Percentiles rank a stretch among this genome's conserved stretches.
These are phyloP conservation scores for Myotisia sp. DNA, from an alignment of 2,329 filamentous ascomycete species.

Conservation along the genomic window DNA sequence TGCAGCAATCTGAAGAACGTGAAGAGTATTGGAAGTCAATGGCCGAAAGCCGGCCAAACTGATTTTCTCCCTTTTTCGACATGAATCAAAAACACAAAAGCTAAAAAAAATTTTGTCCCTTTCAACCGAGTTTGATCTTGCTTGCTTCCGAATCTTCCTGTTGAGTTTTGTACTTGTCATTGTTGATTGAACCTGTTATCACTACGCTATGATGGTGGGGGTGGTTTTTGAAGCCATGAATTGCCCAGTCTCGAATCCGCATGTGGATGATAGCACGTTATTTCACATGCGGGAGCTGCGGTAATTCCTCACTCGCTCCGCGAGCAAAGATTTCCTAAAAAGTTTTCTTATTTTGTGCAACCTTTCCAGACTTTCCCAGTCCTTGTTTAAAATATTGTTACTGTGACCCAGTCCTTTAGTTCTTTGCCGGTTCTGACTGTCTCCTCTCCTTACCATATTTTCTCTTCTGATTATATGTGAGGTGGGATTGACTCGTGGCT, in stretches of 20 bases:
- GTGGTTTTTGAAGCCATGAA: constrained; percentile 23
- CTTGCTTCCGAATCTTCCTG: constrained; percentile 10
- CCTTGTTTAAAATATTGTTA: constrained; percentile 6
- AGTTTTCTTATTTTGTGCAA: too few species aligned
- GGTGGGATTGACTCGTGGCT: constrained; percentile 38
- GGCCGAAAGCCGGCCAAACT: too few species aligned
- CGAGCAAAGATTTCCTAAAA: too few species aligned
- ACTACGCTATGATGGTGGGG: constrained; percentile 21
- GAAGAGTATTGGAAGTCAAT: constrained; percentile 27
- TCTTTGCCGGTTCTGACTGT: constrained; percentile 38
- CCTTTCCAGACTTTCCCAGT: background rate
- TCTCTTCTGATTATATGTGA: constrained; percentile 3
- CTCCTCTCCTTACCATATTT: constrained; percentile 26
- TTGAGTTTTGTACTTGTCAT: constrained; percentile 13
- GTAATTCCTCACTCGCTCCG: too few species aligned
- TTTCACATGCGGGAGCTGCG: too few species aligned
- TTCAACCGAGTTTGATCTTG: too few species aligned
- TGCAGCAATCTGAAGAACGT: constrained; percentile 22
- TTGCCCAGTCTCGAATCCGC: constrained; percentile 9
- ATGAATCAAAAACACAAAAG: constrained; percentile 2
- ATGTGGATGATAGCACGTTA: too few species aligned
- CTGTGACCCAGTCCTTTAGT: too few species aligned
- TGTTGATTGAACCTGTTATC: background rate
- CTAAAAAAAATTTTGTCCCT: too few species aligned
- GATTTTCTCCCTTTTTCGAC: background rate